Base-by-base conservation (phyloP, 192 early-diverging fungal species). In the Jimgerdemannia flammicorona region DNA sequence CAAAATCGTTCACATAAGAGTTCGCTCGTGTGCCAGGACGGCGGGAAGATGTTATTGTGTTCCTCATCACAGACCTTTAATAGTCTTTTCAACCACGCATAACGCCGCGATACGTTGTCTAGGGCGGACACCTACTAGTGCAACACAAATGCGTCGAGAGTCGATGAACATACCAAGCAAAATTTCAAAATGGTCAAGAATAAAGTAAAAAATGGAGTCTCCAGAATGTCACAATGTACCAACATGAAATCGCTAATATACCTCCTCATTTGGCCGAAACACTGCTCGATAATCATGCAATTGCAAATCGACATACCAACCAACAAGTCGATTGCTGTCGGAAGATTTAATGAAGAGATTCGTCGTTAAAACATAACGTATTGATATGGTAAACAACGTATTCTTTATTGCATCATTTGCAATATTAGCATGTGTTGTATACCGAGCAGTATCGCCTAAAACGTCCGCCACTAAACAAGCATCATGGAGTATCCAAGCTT, bases 21-120 rank as follows among this genome's bases (percentile, higher is more conserved):
- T 39, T 93, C 89, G 63, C 88, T 92, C 0, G 93, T 84, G 72
- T 89, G 85, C 98, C 98, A 98, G 19, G 80, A 68, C 3, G 79
- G 75, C 0, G 95, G 96, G 70, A 99, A 99, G 17, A 96, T 86
- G 4, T 79, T 78, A 1, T 91, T 89, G 77, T 97, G 95, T 43
- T 92, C 90, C n/a, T 98, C 95, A 75, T 96, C 93, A 79, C 90
- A 93, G n/a, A 86, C 91, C 77, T 95, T 95, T 54, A 98, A 77
- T n/a, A 93, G 82, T 20, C 97, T 87, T 72, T 96, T 94, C 43
- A 99, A 80, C 94, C 96, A 98, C 3, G 97, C 93, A 80, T 96
- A 98, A 40, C 98, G 86, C 40, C 96, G 84, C 4, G 94, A 91
- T 0, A 95, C 89, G 64, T 95, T 91, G 67, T 94, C 94, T 1